Evolutionary conservation across 805 yeast genomes (phyloP), one percentile per base, ranked within the genome.

Genomic region (Alloascoidea africana): DNA sequence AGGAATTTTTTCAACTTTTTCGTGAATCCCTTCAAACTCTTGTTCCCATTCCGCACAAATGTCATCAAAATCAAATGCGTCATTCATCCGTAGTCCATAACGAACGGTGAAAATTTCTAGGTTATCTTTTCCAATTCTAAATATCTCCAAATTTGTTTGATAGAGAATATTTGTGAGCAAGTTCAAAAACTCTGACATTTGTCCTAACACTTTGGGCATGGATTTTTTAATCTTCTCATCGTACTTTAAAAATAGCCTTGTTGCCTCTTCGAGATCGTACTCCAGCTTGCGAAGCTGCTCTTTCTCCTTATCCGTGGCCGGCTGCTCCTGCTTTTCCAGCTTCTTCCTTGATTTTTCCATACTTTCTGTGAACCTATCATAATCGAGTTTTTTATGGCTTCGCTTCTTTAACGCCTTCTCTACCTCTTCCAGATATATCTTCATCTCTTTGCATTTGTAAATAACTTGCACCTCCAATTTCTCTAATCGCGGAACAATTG

Each of bases 331-430:
- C 5, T 14, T 18, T 14, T 34, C 36, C 11, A 14, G 38, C 44
- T 56, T 55, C 34, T 45, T 41, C 34, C 42, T 36, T 39, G 47
- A 41, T 42, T 52, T 55, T 27, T 55, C 59, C 14, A 54, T 49
- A 13, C 48, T 33, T 37, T 56, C 54, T 14, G 49, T 41, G 35
- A 40, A 44, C 5, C 62, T 48, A 42, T 57, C 62, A 41, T 45
- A 58, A 44, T 57, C 62, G 18, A 56, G 42, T 47, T 58, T 57
- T 44, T 57, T 57, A 45, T 55, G 60, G 18, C 51, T 56, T 2
- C 61, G 48, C 39, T 57, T 56, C 39, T 46, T 53, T 23, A 56
- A 46, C 3, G 55, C 48, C 41, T 54, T 53, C 34, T 46, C 47
- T 11, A 56, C 53, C 3, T 45, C 39, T 11, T 49, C 54, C 34